Base-by-base conservation (phyloP, 305 asterid species). In the Fraxinus albicans region DNA sequence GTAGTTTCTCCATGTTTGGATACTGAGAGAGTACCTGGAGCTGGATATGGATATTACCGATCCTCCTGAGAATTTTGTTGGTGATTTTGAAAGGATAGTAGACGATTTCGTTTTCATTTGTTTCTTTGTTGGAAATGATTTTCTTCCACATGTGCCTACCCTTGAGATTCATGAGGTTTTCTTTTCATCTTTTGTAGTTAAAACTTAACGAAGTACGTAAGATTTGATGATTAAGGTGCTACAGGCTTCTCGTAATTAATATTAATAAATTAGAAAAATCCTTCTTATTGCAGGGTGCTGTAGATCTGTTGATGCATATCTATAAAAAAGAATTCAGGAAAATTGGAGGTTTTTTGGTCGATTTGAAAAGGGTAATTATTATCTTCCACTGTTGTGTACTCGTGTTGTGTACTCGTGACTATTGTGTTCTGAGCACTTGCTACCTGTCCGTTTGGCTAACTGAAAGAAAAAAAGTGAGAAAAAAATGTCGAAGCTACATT, bases 101-200 rank as follows among this genome's bases (percentile, higher is more conserved):
- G 95, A 93, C 72, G 95, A 93, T 73, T 91, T 91, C 76, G 79
- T 93, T 70, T 93, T 91, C 70, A 85, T 93, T 0, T 93, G 94
- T 83, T 91, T 89, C 89, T 90, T 93, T 33, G 83, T 85, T 0
- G 97, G 97, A 23, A 93, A 93, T 40, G 97, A 93, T 81, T 93
- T 91, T 38, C 89, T 93, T 17, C 97, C 95, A 0, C 94, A 87
- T 6, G 84, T 91, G 81, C 95, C 93, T 0, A 85, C 90, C 38
- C 82, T 93, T 12, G 91, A 88, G 79, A 86, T 90, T 44, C 91
- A 88, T 0, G 97, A 91, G 95, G 97, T 91, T 69, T 77, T 72
- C 73, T 34, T 8, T 1, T 25, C 77, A 25, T 8, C 6, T 40
- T 19, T 81, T 8, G 42, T 50, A 63, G 7, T 78, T 21, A 9